A percentile compares a stretch with the other conserved stretches of the same genome.
phyloP scores from a whole-genome alignment of 495 filamentous ascomycete genomes.

The Aspergillus incahuasiensis region DNA sequence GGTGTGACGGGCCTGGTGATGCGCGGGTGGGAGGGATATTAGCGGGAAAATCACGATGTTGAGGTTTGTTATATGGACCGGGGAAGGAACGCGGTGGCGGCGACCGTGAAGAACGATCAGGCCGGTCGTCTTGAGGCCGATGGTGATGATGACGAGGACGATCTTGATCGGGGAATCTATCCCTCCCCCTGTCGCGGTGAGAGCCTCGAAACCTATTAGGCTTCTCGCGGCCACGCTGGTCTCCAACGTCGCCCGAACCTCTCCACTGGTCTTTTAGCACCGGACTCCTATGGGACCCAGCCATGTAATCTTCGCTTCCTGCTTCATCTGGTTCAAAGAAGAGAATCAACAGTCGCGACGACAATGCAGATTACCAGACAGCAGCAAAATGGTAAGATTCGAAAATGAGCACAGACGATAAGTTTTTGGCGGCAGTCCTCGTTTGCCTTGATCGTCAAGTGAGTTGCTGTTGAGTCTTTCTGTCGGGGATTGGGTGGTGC shows the following conservation, averaged over 20 bases:
- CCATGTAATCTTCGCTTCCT: slow-evolving; percentile 43
- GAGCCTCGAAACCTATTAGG: slow-evolving; percentile 39
- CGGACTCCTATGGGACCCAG: slow-evolving; percentile 55
- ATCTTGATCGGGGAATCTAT: slow-evolving; percentile 33
- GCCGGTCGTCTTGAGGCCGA: slow-evolving; percentile 29
- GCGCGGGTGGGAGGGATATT: slow-evolving; percentile 27
- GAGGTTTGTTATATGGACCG: slow-evolving; percentile 27
- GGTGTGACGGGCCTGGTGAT: slow-evolving; percentile 25
- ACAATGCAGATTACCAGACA: slow-evolving; percentile 4
- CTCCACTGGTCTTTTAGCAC: slow-evolving; percentile 56
- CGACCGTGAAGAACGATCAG: slow-evolving; percentile 30
- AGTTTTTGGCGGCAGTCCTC: slow-evolving; percentile 18
- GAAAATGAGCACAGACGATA: slow-evolving; percentile 10
- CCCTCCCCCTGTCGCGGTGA: slow-evolving; percentile 35
- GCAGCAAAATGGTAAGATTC: slow-evolving; percentile 11
- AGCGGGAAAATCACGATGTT: slow-evolving; percentile 30
- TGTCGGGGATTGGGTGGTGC: slow-evolving; percentile 22
- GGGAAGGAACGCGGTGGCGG: slow-evolving; percentile 33
- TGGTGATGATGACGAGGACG: slow-evolving; percentile 28
- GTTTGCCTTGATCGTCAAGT: slow-evolving; percentile 16
- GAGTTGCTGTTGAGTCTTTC: slow-evolving; percentile 35
- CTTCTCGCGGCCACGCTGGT: slow-evolving; percentile 34
- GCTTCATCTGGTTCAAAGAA: slow-evolving; percentile 38
- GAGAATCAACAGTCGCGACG: not conserved
- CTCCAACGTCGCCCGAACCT: slow-evolving; percentile 39